Base-by-base conservation (phyloP, 1,139 yeast species). In the Pichiaceae sp. region DNA sequence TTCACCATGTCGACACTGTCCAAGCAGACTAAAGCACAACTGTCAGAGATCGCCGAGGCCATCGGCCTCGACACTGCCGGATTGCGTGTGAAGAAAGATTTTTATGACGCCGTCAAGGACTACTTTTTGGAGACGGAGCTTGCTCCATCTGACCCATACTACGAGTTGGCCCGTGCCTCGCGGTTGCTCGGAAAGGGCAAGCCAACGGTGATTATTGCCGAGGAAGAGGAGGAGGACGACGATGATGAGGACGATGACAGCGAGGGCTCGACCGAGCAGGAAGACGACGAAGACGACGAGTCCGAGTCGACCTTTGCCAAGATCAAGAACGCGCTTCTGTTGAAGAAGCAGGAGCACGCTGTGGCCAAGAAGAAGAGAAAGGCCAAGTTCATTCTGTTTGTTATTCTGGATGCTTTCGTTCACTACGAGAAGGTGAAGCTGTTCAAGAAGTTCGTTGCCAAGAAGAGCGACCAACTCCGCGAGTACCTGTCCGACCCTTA, bases 401-500 rank as follows among this genome's bases (percentile, higher is more conserved):
- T 47, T 71, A 6, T 25, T 7, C 28, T 25, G 6, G 16, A 25
- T 11, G 14, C 28, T 15, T 25, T 25, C 28, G 15, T 25, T 7
- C 28, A 15, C 14, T 71, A 59, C 47, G 65, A 61, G 34, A 52
- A 60, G 42, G 60, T 70, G 38, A 71, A 68, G 48, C 43, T 44
- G 9, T 52, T 66, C 37, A 66, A 68, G 20, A 64, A 67, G 43
- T 66, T 69, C 37, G 51, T 66, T 38, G 54, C 62, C 36, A 48
- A 46, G 26, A 49, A 48, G 32, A 69, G 65, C 45, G 68, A 66
- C 39, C 66, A 62, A 39, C 56, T 72, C 42, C 64, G 78, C 56
- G 76, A 72, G 39, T 59, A 59, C 36, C 62, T 73, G 45, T 67
- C 74, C 37, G 68, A 63, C 41, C 64, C 75, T 15, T 65, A 69